These are phyloP conservation scores for Podaxis sp. DNA, from an alignment of 768 basidiomycete species.

Conservation along the genomic window DNA sequence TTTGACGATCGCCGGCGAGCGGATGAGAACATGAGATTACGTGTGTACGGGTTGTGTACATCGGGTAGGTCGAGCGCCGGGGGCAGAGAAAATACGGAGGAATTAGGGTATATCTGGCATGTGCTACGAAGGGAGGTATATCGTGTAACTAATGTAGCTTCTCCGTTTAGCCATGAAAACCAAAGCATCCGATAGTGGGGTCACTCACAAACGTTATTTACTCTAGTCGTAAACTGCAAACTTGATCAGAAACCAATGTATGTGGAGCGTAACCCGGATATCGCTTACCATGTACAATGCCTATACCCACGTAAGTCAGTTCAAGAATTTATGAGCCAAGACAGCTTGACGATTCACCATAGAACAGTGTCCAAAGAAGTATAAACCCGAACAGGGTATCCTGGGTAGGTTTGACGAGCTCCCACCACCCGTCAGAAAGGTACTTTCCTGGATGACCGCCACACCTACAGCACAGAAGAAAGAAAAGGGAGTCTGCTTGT, in stretches of 20 bases:
- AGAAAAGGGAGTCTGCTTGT: background rate
- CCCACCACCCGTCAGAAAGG: constrained; percentile 56
- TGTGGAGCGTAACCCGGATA: background rate
- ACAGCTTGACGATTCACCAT: constrained; percentile 49
- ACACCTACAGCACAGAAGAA: constrained; percentile 43
- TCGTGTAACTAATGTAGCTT: background rate
- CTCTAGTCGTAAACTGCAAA: constrained; percentile 19
- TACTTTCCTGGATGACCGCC: constrained; percentile 59
- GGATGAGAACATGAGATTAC: background rate
- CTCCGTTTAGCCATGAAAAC: background rate
- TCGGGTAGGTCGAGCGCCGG: background rate
- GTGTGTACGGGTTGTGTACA: too few species aligned
- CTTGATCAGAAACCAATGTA: background rate
- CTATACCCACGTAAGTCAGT: constrained; percentile 19
- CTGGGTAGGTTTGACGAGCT: constrained; percentile 79
- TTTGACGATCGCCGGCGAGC: background rate
- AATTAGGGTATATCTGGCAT: constrained; percentile 1
- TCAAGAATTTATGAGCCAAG: background rate
- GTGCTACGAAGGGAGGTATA: background rate
- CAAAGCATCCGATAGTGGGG: background rate
- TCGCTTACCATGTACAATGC: constrained; percentile 46
- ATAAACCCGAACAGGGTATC: constrained; percentile 91
- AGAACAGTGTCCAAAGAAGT: constrained; percentile 91
- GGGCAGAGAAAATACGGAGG: background rate
- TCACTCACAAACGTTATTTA: background rate